Percentiles rank a stretch among this genome's conserved stretches.
phyloP scores from a whole-genome alignment of 768 basidiomycete species.

The Mrakia gelida region DNA sequence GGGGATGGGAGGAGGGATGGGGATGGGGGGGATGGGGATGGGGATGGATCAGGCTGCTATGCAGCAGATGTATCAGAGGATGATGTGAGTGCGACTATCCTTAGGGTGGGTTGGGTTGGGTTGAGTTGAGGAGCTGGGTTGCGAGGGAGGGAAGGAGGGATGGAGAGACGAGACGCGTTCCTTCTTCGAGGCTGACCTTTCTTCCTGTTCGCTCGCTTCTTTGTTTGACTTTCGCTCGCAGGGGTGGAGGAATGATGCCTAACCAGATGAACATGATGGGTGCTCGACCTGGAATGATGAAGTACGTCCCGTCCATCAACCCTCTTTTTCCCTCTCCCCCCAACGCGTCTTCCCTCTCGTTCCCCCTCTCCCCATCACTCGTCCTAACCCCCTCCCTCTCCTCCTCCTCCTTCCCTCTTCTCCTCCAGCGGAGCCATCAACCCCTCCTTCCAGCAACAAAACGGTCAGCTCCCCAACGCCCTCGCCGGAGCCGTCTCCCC shows the following conservation, averaged over 20 bases:
- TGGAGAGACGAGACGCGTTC: background rate
- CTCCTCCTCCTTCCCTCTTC: background rate
- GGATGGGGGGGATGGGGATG: conserved; percentile 32
- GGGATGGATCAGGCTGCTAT: conserved; percentile 19
- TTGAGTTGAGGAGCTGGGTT: background rate
- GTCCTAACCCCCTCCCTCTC: background rate
- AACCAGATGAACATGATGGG: conserved; percentile 11
- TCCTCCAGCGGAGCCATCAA: conserved; percentile 1
- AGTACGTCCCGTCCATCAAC: background rate
- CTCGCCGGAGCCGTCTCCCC: conserved; percentile 10
- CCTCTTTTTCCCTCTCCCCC: background rate
- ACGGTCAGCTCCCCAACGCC: background rate
- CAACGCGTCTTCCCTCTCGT: background rate
- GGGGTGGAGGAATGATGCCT: conserved; percentile 48
- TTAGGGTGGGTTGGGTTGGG: too few relatives aligned
- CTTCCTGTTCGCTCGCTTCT: background rate
- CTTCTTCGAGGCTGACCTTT: background rate
- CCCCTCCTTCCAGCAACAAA: background rate
- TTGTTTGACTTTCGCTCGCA: conserved; percentile 48
- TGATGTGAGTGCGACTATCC: conserved; percentile 49
- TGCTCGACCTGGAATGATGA: conserved; percentile 10
- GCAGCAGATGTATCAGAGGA: conserved; percentile 81
- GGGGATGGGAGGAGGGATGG: conserved; percentile 32
- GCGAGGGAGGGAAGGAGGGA: conserved; percentile 22
- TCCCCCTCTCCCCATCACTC: too few relatives aligned